Conservation (phyloP, 768 basidiomycete species). For the Omphalotus guepiniiformis region DNA sequence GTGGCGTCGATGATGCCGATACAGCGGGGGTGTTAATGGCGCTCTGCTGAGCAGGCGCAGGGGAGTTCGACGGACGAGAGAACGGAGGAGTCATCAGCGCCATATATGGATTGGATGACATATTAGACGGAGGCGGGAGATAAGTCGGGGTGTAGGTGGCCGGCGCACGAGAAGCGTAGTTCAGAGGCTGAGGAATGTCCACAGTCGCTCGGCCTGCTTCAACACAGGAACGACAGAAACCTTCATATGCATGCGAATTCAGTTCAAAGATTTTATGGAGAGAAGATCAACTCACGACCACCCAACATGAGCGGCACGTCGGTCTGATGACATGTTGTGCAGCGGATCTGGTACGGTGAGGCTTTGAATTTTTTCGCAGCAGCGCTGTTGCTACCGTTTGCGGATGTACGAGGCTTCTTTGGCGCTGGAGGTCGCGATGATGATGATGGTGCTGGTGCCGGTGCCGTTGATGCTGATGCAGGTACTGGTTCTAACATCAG, state of each 20-base stretch:
- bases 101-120: background rate
- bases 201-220: slow-evolving; percentile 43
- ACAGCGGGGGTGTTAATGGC: too few relatives aligned
- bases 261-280: background rate
- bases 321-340: slow-evolving; percentile 56
- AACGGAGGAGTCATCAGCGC: background rate
- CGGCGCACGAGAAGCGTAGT: background rate
- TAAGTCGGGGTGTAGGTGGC: background rate
- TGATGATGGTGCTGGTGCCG: background rate
- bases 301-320: slow-evolving; percentile 76
- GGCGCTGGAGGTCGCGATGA: slow-evolving; percentile 15
- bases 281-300: slow-evolving; percentile 55
- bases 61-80: background rate
- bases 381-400: slow-evolving; percentile 21
- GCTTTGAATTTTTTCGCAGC: slow-evolving; percentile 1
- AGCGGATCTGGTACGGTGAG: slow-evolving; percentile 45
- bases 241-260: slow-evolving; percentile 28
- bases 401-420: slow-evolving; percentile 41
- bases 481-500: background rate
- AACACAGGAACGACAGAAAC: slow-evolving; percentile 66
- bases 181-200: slow-evolving; percentile 20
- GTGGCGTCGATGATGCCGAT: too few relatives aligned
- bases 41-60: too few relatives aligned
- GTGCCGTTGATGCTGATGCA: background rate
- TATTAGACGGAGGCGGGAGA: background rate